Conservation (phyloP, 139 green algal genomes). For the Closterium sp. region DNA sequence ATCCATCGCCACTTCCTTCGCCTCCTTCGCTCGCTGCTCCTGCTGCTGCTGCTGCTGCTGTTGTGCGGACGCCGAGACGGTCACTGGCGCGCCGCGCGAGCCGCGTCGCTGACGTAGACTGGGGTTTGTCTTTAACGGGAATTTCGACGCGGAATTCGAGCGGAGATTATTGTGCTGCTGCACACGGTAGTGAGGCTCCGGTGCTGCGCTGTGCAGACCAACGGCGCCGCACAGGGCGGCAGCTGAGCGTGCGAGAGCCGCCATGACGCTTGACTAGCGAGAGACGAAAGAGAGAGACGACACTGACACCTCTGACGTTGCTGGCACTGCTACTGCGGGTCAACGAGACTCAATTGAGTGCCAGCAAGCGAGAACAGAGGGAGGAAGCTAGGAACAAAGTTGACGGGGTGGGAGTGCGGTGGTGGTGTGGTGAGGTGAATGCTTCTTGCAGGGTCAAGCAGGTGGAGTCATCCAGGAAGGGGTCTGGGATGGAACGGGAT, state of each 20-base stretch:
- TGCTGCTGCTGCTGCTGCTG: neutral
- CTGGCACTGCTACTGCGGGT: neutral
- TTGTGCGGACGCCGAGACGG: neutral
- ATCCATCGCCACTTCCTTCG: neutral
- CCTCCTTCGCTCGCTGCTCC: neutral
- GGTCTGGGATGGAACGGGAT: too few relatives aligned
- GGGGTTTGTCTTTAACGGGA: neutral
- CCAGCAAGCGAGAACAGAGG: neutral
- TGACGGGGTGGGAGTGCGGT: too few relatives aligned
- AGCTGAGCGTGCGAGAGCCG: neutral
- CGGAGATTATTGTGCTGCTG: neutral
- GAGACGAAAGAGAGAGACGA: neutral
- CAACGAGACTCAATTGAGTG: neutral
- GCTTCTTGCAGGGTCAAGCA: neutral
- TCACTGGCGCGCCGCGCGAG: neutral
- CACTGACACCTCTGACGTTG: neutral
- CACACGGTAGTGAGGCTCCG: neutral
- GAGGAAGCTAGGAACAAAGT: too few relatives aligned
- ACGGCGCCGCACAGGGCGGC: neutral
- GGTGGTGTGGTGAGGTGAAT: neutral
- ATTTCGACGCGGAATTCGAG: neutral
- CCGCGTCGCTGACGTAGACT: neutral
- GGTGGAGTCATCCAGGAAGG: neutral
- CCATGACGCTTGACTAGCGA: neutral
- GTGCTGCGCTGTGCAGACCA: neutral